These are phyloP conservation scores for Rhizophagus clarus DNA, from an alignment of 192 early-diverging fungal genomes.

Conservation along the genomic window DNA sequence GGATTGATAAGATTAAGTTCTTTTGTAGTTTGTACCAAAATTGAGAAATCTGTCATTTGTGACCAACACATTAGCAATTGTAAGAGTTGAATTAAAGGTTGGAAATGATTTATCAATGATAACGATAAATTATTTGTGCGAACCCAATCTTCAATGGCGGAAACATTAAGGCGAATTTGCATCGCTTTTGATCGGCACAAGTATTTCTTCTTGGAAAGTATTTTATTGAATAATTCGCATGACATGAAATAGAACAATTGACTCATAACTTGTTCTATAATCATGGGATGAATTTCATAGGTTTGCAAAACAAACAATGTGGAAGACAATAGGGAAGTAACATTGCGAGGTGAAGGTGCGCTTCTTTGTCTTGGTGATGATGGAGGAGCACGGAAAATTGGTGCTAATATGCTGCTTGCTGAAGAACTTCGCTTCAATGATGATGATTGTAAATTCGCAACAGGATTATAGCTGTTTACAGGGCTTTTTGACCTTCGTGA, in stretches of 20 bases:
- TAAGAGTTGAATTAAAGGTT: conserved; percentile 76
- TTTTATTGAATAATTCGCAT: conserved; percentile 82
- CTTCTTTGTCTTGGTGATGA: conserved; percentile 43
- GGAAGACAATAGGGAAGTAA: conserved; percentile 73
- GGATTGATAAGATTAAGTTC: conserved; percentile 70
- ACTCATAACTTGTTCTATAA: conserved; percentile 69
- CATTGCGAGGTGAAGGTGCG: conserved; percentile 61
- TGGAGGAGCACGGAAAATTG: conserved; percentile 29
- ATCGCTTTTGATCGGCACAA: conserved; percentile 79
- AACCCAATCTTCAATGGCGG: conserved; percentile 84
- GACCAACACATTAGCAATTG: conserved; percentile 84
- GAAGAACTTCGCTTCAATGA: conserved; percentile 25
- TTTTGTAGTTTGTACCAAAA: conserved; percentile 74
- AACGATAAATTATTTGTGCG: conserved; percentile 56
- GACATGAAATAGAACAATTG: conserved; percentile 81
- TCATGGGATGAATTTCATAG: conserved; percentile 74
- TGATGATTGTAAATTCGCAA: neutral
- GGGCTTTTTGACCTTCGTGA: conserved; percentile 36
- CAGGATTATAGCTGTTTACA: conserved; percentile 16
- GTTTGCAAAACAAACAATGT: conserved; percentile 67
- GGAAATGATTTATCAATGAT: conserved; percentile 50
- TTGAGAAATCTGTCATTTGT: conserved; percentile 68
- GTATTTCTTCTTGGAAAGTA: conserved; percentile 75
- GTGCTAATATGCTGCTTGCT: conserved; percentile 32
- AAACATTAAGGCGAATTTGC: conserved; percentile 84